Percentiles rank a stretch among this genome's conserved stretches.
Evolutionary conservation across 2,329 filamentous ascomycete genomes (phyloP).

Genomic region (Colletotrichum sp.): DNA sequence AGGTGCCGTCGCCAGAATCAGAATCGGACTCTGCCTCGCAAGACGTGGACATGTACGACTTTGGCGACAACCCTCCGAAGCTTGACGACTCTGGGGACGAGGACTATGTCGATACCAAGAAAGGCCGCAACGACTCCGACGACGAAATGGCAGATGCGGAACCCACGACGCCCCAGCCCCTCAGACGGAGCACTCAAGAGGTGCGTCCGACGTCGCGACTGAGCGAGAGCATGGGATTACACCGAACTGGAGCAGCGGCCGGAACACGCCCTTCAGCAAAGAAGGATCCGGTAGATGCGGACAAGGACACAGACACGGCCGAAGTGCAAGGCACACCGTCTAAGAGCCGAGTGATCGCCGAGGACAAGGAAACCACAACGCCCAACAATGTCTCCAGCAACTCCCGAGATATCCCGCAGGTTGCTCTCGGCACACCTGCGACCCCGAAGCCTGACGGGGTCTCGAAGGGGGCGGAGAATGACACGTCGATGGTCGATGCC

Average conservation of each 20-base stretch:
- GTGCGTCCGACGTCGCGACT: conserved; percentile 8
- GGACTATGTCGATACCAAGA: background rate
- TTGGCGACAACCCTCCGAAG: conserved; percentile 25
- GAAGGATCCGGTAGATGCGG: background rate
- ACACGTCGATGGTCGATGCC: background rate
- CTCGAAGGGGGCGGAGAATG: background rate
- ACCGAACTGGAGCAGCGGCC: conserved; percentile 1
- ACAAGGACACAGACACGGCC: background rate
- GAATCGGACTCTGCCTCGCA: background rate
- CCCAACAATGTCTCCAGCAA: background rate
- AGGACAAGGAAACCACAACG: background rate
- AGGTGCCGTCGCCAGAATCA: conserved; percentile 5
- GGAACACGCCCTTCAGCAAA: conserved; percentile 4
- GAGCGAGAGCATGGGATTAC: background rate
- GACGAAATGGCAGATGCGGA: conserved; percentile 6
- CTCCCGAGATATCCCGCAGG: background rate
- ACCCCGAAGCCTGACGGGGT: background rate
- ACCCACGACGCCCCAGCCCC: background rate
- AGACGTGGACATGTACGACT: conserved; percentile 16
- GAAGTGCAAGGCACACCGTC: background rate
- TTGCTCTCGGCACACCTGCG: background rate
- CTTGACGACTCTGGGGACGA: conserved; percentile 16
- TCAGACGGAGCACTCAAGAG: conserved; percentile 16
- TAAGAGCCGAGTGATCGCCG: background rate
- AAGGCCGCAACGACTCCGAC: background rate